Evolutionary conservation across 2,329 filamentous ascomycete genomes (phyloP), one percentile per base, ranked within the genome.

Genomic region (Cladorrhinum sp.): DNA sequence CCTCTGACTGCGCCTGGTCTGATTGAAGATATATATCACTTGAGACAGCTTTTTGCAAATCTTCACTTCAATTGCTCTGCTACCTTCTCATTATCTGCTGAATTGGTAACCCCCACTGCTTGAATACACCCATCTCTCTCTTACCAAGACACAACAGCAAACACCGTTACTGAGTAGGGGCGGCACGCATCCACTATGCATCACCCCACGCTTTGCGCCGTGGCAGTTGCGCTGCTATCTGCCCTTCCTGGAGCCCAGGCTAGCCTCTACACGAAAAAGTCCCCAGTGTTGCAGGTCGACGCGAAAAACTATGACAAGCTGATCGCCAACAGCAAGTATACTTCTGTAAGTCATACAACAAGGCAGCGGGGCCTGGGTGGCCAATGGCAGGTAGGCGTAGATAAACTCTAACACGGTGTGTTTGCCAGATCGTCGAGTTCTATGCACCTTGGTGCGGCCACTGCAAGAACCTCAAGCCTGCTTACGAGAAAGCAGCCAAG

Each of bases 391-490:
- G 41, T 45, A 45, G 41, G 18, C 20, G 16, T 8, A 41, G n/a
- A 16, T n/a, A 24, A 32, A 36, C 52, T 36, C 52, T 52, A 24
- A 36, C 51, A n/a, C 23, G 27, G 24, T 32, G n/a, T 24, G 6
- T 27, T 20, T 48, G 50, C 6, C 66, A 87, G 82, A 82, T 86
- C 50, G 77, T 86, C 73, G 91, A 93, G 77, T 98, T 98, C 82
- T 98, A 96, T 72, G 93, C 93, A 8, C 93, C 93, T 23, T 98
- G 93, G 93, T 98, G 95, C 71, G 95, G 93, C 48, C 95, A 98
- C 78, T 99, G 95, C 79, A 85, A 96, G 77, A 97, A 90, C 77
- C 88, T 99, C 70, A 93, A 97, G 78, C 93, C 93, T 2, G 91
- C 91, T 50, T 99, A 95, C 77, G 93, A 98, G 76, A 96, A 96